Base-by-base conservation (phyloP, 176 grass and related monocot species). In the Cenchrus americanus region DNA sequence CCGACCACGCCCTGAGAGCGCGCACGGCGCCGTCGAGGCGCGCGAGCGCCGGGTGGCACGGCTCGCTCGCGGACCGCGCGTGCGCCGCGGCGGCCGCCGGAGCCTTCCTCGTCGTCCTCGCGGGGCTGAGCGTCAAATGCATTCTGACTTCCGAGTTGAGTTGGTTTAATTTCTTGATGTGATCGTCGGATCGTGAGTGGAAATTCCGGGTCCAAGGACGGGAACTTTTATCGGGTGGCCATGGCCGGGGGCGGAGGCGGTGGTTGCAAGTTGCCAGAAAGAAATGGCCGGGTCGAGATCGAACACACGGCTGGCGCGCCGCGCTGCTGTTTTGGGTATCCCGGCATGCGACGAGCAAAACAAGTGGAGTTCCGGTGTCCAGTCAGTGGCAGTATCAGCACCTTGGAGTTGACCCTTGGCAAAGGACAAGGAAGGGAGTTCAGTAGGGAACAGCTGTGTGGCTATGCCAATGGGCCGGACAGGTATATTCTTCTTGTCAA, bases 51-150 rank as follows among this genome's bases (percentile, higher is more conserved):
- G 90, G 88, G 73, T 79, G 84, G 84, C 66, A 78, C 17, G 90
- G 87, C 8, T 88, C 75, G 73, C 93, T 88, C 12, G 76, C 59
- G 11, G 90, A 89, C 8, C 93, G 88, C 14, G 80, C 77, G 77
- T 85, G 87, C 77, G 52, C 63, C 7, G 77, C 70, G 6, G 21
- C 8, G 8, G 40, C 37, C 60, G 51, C 66, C 10, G 48, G 48
- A 1, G 27, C 21, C 65, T 66, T 80, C 76, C 21, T 75, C 47
- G 46, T 55, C 57, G 14, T 82, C 73, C 79, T 84, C 24, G 18
- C 22, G 0, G 80, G 60, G 75, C 73, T 15, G n/a, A 79, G 67
- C 1, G 79, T 22, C 58, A 86, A 62, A 14, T 74, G 80, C 88
- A 90, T 86, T 10, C 8, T 32, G 52, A 73, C 24, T 69, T 14